Conservation (phyloP, 176 grass and related monocot species). For the Phyllostachys edulis region DNA sequence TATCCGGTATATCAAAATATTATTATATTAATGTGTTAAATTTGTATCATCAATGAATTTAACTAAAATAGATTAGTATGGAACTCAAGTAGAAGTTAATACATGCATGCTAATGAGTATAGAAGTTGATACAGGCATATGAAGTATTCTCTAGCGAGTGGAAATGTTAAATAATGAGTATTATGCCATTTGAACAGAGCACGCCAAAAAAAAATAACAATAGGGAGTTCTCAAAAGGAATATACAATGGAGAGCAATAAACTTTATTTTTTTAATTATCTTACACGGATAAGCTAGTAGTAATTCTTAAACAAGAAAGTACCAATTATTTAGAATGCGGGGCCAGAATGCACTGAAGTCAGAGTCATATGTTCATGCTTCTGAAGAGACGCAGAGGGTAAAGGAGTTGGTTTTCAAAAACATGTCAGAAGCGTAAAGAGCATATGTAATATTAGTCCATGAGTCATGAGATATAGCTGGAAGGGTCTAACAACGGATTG, state of each 20-base stretch:
- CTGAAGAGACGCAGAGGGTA: neutral
- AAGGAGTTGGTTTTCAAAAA: neutral
- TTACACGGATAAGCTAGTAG: neutral
- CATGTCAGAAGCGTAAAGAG: neutral
- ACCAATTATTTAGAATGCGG: neutral
- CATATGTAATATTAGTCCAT: neutral
- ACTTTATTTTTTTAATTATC: neutral
- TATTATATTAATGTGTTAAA: too few relatives aligned
- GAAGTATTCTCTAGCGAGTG: neutral
- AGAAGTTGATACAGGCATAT: too few relatives aligned
- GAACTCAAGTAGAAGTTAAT: too few relatives aligned
- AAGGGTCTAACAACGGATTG: conserved; percentile 41
- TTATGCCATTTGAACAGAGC: neutral
- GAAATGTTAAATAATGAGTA: neutral
- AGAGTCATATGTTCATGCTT: neutral
- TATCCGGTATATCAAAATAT: too few relatives aligned
- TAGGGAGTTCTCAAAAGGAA: neutral
- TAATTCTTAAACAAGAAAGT: conserved; percentile 6
- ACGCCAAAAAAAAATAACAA: neutral
- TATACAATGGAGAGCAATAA: neutral
- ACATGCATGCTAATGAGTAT: too few relatives aligned
- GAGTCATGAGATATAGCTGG: conserved; percentile 22
- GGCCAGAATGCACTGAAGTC: too few relatives aligned
- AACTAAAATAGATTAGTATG: too few relatives aligned
- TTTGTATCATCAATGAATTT: too few relatives aligned